Evolutionary conservation across 2,329 filamentous ascomycete species (phyloP), one percentile per base, ranked within the genome.

Genomic region (Sporothrix pseudoabietina): DNA sequence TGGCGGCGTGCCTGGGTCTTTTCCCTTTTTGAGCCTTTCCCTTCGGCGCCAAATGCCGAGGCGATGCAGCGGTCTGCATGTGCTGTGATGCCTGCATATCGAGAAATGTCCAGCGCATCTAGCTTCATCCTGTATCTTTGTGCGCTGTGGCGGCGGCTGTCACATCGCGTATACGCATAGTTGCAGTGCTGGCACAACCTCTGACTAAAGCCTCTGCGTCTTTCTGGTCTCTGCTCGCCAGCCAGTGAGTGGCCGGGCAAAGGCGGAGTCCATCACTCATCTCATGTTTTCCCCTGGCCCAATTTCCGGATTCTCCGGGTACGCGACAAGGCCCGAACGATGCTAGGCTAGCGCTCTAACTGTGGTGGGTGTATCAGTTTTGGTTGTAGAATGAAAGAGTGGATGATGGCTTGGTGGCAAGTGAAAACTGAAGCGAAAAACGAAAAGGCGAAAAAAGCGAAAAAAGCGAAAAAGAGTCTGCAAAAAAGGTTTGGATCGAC

Each of bases 291-390:
- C 65, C 63, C 69, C 73, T 69, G 65, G 39, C 70, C 65, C 73
- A 74, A 74, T 72, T 74, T 74, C 73, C 73, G 73, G 73, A 71
- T 66, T 71, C 52, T 72, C 73, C 73, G 73, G 73, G 61, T 69
- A 22, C 63, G 35, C 69, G 49, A 73, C 68, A 71, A 47, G 59
- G 35, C 59, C 61, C 61, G 52, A 41, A 30, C 52, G 55, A 55
- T 35, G 26, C 47, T 66, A 32, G n/a, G 69, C 49, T 68, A 55
- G 41, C 5, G 55, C 19, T 22, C 16, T 49, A 12, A 4, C 14
- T 52, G 44, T 68, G 30, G 22, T 32, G n/a, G 59, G 35, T 44
- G 59, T 35, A 35, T 35, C 35, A 8, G 35, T 35, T 35, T 35
- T 35, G 35, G 35, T 35, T 4, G 35, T 35, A 35, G 35, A 35